Base-by-base conservation (phyloP, 2,329 filamentous ascomycete genomes). In the Aureobasidium uvarum region DNA sequence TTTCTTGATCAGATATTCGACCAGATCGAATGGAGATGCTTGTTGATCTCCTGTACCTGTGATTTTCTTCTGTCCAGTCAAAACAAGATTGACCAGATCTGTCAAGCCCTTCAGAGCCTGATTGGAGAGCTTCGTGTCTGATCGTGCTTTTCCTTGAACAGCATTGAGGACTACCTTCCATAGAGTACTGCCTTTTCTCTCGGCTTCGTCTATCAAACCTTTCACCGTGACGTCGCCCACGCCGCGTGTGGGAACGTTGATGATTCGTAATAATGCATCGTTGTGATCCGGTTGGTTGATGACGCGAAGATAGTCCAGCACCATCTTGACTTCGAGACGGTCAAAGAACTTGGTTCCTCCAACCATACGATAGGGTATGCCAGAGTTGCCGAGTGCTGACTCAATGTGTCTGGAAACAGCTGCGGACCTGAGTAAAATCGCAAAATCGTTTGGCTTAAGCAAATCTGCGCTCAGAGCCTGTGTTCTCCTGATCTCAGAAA, bases 321-420 rank as follows among this genome's bases (percentile, higher is more conserved):
- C 75, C 7, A 92, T 83, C 75, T 95, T 96, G 73, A 98, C 89
- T 74, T 99, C 94, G 3, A 86, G 84, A 60, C 95, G 87, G 70
- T 99, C 95, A 72, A 96, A 98, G 75, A 99, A 99, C 66, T 91
- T 90, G 68, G 87, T 86, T 1, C 95, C 94, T 71, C 89, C 94
- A 60, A 98, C 88, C 93, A 98, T 97, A 58, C 87, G 87, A 76
- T 98, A 99, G 0, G 92, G 84, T 46, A 98, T 86, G 1, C 92
- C 92, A 13, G 86, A 86, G 71, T 89, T 91, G 16, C 89, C 91
- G 46, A 98, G 81, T 2, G 89, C 89, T 25, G 87, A 84, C 77
- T 99, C 94, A 45, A 98, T 89, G n/a, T 91, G 86, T 25, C 93
- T 83, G 0, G 94, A 97, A 8, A 97, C 81, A 1, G 87, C 82